Percentiles rank a stretch among this genome's conserved stretches.
phyloP scores from a whole-genome alignment of 345 rosid species.

The Camelina hispida region DNA sequence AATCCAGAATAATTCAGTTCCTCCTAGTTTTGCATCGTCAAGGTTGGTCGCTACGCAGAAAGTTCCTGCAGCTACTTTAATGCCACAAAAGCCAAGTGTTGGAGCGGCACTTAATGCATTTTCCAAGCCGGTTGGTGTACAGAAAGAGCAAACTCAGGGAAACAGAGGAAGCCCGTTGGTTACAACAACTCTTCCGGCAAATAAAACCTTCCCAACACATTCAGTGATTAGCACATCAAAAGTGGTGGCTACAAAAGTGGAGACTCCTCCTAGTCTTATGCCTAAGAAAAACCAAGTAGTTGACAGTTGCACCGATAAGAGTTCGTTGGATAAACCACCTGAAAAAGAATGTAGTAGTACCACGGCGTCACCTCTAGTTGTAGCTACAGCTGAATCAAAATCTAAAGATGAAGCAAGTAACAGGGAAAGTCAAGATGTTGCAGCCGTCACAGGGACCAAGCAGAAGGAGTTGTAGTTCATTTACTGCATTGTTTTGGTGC shows the following conservation, averaged over 20 bases:
- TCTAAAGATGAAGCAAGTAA: conserved; percentile 36
- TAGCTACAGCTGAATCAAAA: conserved; percentile 31
- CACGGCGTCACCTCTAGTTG: conserved; percentile 9
- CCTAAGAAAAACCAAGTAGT: conserved; percentile 31
- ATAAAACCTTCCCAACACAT: conserved; percentile 41
- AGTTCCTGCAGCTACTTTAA: conserved; percentile 36
- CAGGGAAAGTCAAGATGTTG: conserved; percentile 37
- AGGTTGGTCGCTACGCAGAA: conserved; percentile 40
- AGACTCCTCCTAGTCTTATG: conserved; percentile 35
- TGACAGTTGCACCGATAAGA: conserved; percentile 22
- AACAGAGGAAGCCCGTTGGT: conserved; percentile 33
- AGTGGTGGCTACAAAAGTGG: conserved; percentile 31
- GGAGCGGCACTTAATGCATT: conserved; percentile 35
- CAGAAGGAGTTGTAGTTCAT: conserved; percentile 29
- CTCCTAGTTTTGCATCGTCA: conserved; percentile 38
- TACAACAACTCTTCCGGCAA: conserved; percentile 25
- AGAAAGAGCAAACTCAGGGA: conserved; percentile 44
- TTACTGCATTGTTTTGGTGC: conserved; percentile 17
- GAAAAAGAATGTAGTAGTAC: conserved; percentile 27
- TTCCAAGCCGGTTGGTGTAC: conserved; percentile 37
- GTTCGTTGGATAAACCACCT: conserved; percentile 40
- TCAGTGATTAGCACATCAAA: conserved; percentile 41
- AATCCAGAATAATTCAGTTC: conserved; percentile 43
- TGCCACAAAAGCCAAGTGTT: conserved; percentile 39
- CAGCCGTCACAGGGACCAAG: conserved; percentile 35